Conservation (phyloP, 2,329 filamentous ascomycete genomes). For the Botrytis pseudocinerea region DNA sequence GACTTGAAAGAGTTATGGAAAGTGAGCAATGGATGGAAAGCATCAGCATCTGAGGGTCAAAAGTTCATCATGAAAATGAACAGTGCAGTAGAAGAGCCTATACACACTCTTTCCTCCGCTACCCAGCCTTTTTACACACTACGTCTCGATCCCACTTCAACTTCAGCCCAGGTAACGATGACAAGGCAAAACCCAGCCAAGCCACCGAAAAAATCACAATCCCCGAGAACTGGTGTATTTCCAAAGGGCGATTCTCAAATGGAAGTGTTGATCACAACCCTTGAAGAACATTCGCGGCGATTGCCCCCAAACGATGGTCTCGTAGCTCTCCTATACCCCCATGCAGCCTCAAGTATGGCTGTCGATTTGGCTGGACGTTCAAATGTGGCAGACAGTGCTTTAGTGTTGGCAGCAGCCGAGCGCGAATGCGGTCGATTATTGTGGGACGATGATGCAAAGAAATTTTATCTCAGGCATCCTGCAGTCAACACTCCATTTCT, state of each 20-base stretch:
- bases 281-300: conserved; percentile 56
- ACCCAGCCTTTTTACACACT: conserved; percentile 68
- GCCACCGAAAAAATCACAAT: conserved; percentile 37
- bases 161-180: conserved; percentile 61
- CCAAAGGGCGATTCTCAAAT: conserved; percentile 33
- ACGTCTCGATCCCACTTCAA: conserved; percentile 62
- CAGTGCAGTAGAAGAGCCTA: conserved; percentile 59
- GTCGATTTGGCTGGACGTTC: conserved; percentile 48
- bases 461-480: conserved; percentile 64
- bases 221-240: conserved; percentile 29
- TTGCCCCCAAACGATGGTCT: conserved; percentile 61
- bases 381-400: conserved; percentile 55
- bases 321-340: conserved; percentile 68
- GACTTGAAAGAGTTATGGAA: conserved; percentile 68
- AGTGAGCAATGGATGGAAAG: conserved; percentile 68
- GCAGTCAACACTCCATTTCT: conserved; percentile 64
- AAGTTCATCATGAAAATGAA: conserved; percentile 60
- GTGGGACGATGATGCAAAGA: conserved; percentile 64
- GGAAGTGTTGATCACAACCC: conserved; percentile 57
- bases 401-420: conserved; percentile 63
- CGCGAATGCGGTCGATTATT: conserved; percentile 69
- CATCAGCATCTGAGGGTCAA: conserved; percentile 57
- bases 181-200: conserved; percentile 61
- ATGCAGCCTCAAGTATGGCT: conserved; percentile 62
- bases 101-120: conserved; percentile 65